Base-by-base conservation (phyloP, 164 flowering plant species). In the Taxillus chinensis region DNA sequence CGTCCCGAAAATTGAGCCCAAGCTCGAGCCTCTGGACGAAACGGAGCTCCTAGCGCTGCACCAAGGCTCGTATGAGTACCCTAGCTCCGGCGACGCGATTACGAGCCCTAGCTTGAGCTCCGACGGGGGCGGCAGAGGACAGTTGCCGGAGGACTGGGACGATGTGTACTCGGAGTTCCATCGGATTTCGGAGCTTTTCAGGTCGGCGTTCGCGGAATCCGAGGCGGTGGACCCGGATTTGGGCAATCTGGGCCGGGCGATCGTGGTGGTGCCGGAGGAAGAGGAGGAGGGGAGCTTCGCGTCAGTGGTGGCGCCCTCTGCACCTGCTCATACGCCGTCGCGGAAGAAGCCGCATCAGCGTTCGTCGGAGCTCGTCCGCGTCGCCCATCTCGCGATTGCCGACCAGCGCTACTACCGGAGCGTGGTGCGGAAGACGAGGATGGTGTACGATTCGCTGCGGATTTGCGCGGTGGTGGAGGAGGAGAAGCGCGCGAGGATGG, bases 301-400 rank as follows among this genome's bases (percentile, higher is more conserved):
- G 16, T 45, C 37, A 55, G 14, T 39, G 55, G 42, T 62, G 42
- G 57, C 76, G 13, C 9, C 62, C 11, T 53, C 45, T 17, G 69
- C 55, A 38, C 62, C 60, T 4, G 11, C 71, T 2, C 59, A 10
- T 17, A 27, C 27, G 27, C 2, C 27, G 27, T 27, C 27, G 27
- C 46, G 55, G 43, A 17, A 52, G 59, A 67, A 67, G 59, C 40
- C n/a, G 41, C 11, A 17, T 3, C 61, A 43, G 41, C 75, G 95
- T 39, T 82, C 90, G 2, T n/a, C 68, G 6, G 92, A 90, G 76
- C 80, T 90, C 60, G 92, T 86, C 4, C 70, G 97, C 64, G 85
- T 83, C 42, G 62, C 85, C 2, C 67, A 74, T 64, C 68, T 87
- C 7, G 68, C 70, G 1, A 8, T 66, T 3, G 82, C 79, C 39